Conservation (phyloP, 1,139 yeast species). For the Pichia sp. region DNA sequence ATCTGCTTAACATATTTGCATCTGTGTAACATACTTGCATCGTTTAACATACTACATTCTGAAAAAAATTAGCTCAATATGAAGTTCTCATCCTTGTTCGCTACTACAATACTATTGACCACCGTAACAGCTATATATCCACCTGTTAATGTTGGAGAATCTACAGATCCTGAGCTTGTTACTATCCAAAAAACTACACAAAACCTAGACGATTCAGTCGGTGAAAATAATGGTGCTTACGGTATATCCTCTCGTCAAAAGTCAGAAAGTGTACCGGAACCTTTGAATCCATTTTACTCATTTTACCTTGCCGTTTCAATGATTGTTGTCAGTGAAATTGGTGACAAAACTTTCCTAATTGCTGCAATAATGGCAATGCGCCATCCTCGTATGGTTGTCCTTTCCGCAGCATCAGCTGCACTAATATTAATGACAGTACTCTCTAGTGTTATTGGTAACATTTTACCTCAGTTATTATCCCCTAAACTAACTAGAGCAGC, state of each 20-base stretch:
- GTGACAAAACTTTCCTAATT: conserved; percentile 92
- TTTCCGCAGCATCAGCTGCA: conserved; percentile 82
- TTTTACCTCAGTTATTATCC: conserved; percentile 78
- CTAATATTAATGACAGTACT: conserved; percentile 84
- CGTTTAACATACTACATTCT: no score
- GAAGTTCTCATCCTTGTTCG: conserved; percentile 2
- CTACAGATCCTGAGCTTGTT: conserved; percentile 18
- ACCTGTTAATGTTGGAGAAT: conserved; percentile 16
- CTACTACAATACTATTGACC: conserved; percentile 1
- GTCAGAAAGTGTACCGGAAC: no score
- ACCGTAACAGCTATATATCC: conserved; percentile 22
- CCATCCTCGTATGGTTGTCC: conserved; percentile 72
- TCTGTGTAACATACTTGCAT: not conserved
- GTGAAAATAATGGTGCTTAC: no score
- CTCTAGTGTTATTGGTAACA: conserved; percentile 87
- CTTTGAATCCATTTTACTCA: conserved; percentile 11
- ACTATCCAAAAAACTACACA: conserved; percentile 18
- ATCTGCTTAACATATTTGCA: no score
- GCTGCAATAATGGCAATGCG: conserved; percentile 99
- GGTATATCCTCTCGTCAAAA: not conserved
- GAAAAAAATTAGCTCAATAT: no score
- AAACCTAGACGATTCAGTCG: not conserved
- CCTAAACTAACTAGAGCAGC: conserved; percentile 70
- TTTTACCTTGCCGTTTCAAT: conserved; percentile 43
- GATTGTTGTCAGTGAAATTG: conserved; percentile 91